These are phyloP conservation scores for Sedum album DNA, from an alignment of 164 flowering plant species.

Conservation along the genomic window DNA sequence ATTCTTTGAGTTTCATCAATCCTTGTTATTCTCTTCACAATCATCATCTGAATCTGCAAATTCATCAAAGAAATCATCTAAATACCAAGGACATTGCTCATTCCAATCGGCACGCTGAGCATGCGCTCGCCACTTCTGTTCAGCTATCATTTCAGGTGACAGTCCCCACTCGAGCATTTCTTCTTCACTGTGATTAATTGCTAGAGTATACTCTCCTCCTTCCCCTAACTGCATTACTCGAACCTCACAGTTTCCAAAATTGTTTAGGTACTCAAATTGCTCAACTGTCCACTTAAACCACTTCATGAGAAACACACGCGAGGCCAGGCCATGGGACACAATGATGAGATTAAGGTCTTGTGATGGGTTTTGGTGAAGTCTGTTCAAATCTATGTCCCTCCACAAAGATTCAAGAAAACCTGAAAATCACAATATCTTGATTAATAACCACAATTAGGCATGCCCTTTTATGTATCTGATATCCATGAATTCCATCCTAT, in stretches of 20 bases:
- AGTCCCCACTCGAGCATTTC: constrained; percentile 79
- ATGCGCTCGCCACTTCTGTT: constrained; percentile 68
- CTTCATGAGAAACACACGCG: constrained; percentile 78
- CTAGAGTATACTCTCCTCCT: constrained; percentile 93
- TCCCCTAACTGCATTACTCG: constrained; percentile 78
- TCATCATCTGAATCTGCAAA: constrained; percentile 36
- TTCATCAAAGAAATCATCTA: constrained; percentile 51
- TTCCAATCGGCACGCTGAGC: constrained; percentile 48
- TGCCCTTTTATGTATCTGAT: neutral
- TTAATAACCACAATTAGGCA: neutral
- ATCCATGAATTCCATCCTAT: neutral
- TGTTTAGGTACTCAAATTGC: constrained; percentile 73
- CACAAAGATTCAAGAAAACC: constrained; percentile 89
- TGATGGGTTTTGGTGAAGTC: constrained; percentile 45
- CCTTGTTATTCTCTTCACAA: constrained; percentile 4
- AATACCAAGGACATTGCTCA: constrained; percentile 36
- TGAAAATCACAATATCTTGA: constrained; percentile 22
- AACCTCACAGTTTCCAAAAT: constrained; percentile 58
- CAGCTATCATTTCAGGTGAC: constrained; percentile 75
- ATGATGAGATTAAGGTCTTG: constrained; percentile 66
- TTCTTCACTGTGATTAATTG: constrained; percentile 66
- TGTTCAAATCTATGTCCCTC: constrained; percentile 87
- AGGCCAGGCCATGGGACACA: constrained; percentile 64
- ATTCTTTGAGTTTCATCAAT: neutral
- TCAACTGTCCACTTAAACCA: constrained; percentile 99